Evolutionary conservation across 2,329 filamentous ascomycete genomes (phyloP).

Genomic region (Xylaria sp.): DNA sequence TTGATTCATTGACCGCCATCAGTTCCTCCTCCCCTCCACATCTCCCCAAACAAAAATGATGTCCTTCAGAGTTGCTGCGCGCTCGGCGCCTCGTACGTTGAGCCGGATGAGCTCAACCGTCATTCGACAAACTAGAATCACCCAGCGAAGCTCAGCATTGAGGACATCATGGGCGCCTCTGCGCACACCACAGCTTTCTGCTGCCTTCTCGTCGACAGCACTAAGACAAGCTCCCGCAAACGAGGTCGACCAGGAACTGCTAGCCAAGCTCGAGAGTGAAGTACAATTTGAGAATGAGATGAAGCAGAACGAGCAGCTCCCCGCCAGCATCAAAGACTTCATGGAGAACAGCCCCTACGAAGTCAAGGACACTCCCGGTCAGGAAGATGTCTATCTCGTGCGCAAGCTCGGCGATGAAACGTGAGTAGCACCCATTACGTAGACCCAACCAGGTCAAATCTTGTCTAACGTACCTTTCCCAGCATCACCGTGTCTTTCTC

Average conservation of each 20-base stretch:
- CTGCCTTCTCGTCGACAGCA: constrained; percentile 57
- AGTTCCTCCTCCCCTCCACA: not conserved
- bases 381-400: constrained; percentile 85
- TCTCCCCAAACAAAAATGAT: constrained; percentile 66
- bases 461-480: constrained; percentile 29
- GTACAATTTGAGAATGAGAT: constrained; percentile 83
- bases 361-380: constrained; percentile 79
- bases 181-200: constrained; percentile 47
- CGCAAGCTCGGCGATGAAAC: constrained; percentile 87
- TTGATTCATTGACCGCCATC: not conserved
- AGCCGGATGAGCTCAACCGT: constrained; percentile 61
- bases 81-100: constrained; percentile 69
- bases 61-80: constrained; percentile 68
- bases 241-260: constrained; percentile 78
- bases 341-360: constrained; percentile 84
- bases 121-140: constrained; percentile 55
- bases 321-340: constrained; percentile 84
- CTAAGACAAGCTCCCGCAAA: constrained; percentile 49
- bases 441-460: not conserved
- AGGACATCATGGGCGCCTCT: constrained; percentile 52
- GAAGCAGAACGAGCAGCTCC: constrained; percentile 72
- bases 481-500: constrained; percentile 84
- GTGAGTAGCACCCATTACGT: constrained; percentile 56
- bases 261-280: constrained; percentile 84
- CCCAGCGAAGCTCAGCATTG: constrained; percentile 56